A percentile compares a stretch with the other conserved stretches of the same genome.
These are phyloP conservation scores for Xylariaceae sp. DNA, from an alignment of 2,329 filamentous ascomycete species.

Conservation along the genomic window DNA sequence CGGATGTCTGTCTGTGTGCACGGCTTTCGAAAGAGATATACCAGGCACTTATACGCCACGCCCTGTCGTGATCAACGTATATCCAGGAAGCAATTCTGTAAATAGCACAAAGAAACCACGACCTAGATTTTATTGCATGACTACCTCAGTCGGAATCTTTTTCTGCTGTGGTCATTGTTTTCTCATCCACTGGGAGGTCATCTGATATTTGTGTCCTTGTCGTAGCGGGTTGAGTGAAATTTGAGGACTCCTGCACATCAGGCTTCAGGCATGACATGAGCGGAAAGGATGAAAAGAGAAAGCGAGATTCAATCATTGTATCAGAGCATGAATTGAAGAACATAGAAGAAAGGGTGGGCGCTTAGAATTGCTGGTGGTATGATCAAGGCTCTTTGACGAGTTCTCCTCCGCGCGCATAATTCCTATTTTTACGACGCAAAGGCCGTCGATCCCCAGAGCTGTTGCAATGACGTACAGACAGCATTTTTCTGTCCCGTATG, in stretches of 20 bases:
- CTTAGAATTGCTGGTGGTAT: no score
- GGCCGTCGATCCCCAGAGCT: no score
- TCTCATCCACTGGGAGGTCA: background rate
- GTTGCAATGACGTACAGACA: no score
- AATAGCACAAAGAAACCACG: constrained; percentile 7
- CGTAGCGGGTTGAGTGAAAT: background rate
- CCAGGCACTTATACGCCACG: background rate
- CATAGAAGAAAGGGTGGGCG: background rate
- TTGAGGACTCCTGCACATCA: background rate
- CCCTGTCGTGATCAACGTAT: background rate
- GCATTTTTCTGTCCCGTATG: no score
- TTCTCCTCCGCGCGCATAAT: no score
- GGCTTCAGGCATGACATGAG: no score
- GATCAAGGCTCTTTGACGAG: no score
- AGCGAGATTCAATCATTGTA: no score
- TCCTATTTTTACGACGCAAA: no score
- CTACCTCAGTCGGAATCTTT: background rate
- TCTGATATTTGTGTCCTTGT: background rate
- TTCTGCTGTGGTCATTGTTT: background rate
- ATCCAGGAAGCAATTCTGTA: background rate
- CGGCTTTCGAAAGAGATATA: background rate
- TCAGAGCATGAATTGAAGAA: background rate
- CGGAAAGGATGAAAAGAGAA: no score
- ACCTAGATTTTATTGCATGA: background rate
- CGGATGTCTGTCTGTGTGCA: background rate